phyloP scores from a whole-genome alignment of 225 moss, liverwort and hornwort species.

The Straminergon stramineum region DNA sequence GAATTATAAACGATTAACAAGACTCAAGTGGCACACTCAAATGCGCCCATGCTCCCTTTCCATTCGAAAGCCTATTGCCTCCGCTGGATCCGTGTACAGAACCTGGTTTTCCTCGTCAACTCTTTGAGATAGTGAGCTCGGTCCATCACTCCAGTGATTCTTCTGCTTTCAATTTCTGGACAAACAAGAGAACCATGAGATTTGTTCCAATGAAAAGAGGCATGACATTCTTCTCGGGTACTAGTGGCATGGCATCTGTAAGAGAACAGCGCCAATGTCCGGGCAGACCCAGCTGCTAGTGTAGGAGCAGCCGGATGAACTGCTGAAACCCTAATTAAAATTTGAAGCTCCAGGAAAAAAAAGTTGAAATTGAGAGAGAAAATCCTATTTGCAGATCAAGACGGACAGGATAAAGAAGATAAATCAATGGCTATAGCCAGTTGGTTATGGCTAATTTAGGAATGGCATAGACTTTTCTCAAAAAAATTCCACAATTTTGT shows the following conservation, averaged over 20 bases:
- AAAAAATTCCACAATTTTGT: background rate
- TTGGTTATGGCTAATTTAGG: background rate
- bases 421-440: background rate
- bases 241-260: background rate
- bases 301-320: background rate
- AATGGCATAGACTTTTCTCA: background rate
- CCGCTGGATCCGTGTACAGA: background rate
- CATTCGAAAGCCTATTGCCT: background rate
- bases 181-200: background rate
- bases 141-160: slow-evolving; percentile 1
- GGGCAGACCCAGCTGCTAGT: background rate
- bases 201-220: background rate
- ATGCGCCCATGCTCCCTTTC: background rate
- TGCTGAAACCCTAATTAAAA: background rate
- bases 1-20: background rate
- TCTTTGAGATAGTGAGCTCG: background rate
- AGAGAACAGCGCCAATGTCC: background rate
- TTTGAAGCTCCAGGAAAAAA: background rate
- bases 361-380: background rate
- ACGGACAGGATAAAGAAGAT: background rate
- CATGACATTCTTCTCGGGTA: background rate
- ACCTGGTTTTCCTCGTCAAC: background rate
- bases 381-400: background rate
- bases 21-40: background rate
- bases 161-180: slow-evolving; percentile 38